Conservation (phyloP, 2,329 filamentous ascomycete genomes). For the Ceratocystis albifundus region DNA sequence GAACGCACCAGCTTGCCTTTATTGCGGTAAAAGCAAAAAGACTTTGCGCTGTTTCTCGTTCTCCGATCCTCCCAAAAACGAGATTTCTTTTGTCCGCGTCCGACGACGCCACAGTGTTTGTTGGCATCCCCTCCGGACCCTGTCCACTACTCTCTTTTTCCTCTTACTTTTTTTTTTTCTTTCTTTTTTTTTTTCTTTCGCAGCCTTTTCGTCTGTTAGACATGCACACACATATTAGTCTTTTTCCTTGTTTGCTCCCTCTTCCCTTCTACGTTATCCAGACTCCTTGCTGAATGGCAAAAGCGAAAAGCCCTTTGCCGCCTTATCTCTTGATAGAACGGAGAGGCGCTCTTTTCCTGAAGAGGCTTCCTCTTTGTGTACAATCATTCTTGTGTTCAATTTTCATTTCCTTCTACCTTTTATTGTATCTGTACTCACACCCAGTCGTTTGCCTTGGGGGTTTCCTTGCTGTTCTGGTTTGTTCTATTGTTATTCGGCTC, state of each 20-base stretch:
- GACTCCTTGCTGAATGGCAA: slow-evolving; percentile 9
- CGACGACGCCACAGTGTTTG: not conserved
- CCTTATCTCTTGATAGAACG: not conserved
- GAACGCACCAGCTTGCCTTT: slow-evolving; percentile 30
- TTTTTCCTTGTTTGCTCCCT: not conserved
- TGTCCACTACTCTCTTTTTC: not conserved
- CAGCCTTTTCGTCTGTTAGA: slow-evolving; percentile 7
- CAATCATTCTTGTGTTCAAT: slow-evolving; percentile 11
- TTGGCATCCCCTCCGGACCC: not conserved
- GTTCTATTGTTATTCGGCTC: not conserved
- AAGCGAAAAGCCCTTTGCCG: not conserved
- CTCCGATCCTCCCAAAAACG: no score
- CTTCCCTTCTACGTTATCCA: not conserved
- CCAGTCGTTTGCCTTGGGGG: not conserved
- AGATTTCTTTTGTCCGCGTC: no score
- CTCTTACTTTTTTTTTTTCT: not conserved
- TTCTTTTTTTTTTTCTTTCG: not conserved
- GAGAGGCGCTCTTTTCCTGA: not conserved
- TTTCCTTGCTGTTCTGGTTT: not conserved
- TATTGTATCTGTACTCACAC: slow-evolving; percentile 11
- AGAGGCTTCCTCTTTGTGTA: slow-evolving; percentile 9
- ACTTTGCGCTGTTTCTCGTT: not conserved
- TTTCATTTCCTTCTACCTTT: slow-evolving; percentile 4
- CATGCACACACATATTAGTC: not conserved
- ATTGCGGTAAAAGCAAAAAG: slow-evolving; percentile 10